Percentiles rank a stretch among this genome's conserved stretches.
Conservation (phyloP, 192 early-diverging fungal genomes). For the Mortierella hygrophila region DNA sequence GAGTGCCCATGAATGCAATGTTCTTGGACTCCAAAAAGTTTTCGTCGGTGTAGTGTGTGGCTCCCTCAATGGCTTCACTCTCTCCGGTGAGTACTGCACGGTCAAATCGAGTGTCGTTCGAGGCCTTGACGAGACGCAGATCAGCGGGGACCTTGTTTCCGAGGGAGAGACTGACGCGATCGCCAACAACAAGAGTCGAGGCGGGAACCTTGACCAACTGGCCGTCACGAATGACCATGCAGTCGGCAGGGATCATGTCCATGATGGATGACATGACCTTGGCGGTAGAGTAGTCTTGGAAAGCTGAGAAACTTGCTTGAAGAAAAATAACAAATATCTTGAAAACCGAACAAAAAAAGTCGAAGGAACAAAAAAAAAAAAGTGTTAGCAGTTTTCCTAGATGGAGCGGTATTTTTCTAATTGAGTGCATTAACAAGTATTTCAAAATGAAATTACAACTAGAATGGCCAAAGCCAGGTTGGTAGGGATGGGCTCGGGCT, state of each 20-base stretch:
- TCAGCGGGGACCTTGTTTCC: slow-evolving; percentile 86
- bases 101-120: slow-evolving; percentile 80
- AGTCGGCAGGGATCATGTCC: slow-evolving; percentile 72
- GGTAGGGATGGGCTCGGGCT: slow-evolving; percentile 54
- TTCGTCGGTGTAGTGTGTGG: slow-evolving; percentile 71
- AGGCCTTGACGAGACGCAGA: slow-evolving; percentile 70
- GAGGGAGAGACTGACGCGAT: slow-evolving; percentile 71
- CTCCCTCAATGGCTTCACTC: slow-evolving; percentile 70
- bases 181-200: slow-evolving; percentile 77
- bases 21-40: slow-evolving; percentile 84
- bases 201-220: slow-evolving; percentile 56
- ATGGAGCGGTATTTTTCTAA: neutral
- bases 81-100: slow-evolving; percentile 83
- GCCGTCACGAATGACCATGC: slow-evolving; percentile 78
- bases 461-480: slow-evolving; percentile 71
- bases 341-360: neutral
- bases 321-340: slow-evolving; percentile 70
- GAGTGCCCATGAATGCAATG: slow-evolving; percentile 77
- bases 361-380: neutral
- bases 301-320: slow-evolving; percentile 74
- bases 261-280: slow-evolving; percentile 77
- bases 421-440: neutral
- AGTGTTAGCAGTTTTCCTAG: neutral
- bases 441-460: slow-evolving; percentile 15
- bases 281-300: slow-evolving; percentile 74